These are phyloP conservation scores for Trichosphaerium sp. DNA, from an alignment of 78 protist species.

Conservation along the genomic window DNA sequence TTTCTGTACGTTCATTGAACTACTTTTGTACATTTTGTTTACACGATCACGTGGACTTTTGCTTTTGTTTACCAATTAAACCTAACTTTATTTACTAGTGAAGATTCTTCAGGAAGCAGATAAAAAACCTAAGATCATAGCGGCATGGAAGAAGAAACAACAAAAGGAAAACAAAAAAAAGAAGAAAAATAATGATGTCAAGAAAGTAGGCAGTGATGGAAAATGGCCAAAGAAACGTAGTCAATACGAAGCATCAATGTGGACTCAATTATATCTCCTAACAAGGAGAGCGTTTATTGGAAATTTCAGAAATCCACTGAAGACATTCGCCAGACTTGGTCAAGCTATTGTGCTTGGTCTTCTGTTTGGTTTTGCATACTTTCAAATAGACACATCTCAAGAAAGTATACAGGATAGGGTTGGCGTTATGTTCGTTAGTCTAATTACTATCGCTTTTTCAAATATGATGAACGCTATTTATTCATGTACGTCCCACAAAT, in stretches of 20 bases:
- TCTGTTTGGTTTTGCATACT: conserved; percentile 11
- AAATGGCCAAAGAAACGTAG: background rate
- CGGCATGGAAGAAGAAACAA: background rate
- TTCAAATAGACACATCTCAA: background rate
- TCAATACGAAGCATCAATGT: background rate
- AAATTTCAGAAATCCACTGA: background rate
- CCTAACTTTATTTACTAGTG: background rate
- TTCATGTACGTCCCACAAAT: too few relatives aligned
- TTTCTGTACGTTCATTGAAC: background rate
- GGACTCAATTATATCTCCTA: background rate
- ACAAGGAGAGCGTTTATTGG: background rate
- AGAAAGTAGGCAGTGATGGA: background rate
- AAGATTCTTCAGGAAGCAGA: background rate
- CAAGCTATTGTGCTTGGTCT: background rate
- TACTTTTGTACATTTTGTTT: background rate
- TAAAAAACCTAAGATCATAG: background rate
- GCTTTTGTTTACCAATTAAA: background rate
- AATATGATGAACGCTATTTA: too few relatives aligned
- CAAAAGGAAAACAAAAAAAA: background rate
- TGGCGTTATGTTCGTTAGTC: conserved; percentile 10
- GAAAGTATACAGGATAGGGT: background rate
- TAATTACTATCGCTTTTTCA: too few relatives aligned
- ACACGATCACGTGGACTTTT: background rate
- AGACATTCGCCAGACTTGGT: background rate
- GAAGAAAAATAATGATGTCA: background rate